Percentiles rank a stretch among this genome's conserved stretches.
Conservation (phyloP, 148 eudicot species). For the Salicornia ramosissima region DNA sequence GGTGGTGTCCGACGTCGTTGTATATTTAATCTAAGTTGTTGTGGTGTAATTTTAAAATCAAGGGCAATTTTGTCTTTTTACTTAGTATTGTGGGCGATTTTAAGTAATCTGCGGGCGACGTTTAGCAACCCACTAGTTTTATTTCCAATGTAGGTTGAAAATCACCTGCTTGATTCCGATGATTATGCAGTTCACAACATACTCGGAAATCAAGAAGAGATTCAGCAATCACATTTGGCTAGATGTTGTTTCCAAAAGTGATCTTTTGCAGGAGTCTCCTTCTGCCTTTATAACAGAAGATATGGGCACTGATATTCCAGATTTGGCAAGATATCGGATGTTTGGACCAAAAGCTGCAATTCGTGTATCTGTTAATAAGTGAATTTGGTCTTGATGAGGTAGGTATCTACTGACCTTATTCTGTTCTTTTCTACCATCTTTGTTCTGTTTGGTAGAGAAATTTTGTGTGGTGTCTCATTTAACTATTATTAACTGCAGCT, state of each 20-base stretch:
- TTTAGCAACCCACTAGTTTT: no score
- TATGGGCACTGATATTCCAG: constrained; percentile 36
- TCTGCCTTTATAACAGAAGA: constrained; percentile 56
- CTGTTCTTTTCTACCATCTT: neutral
- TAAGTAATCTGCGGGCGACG: no score
- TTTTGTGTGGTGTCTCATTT: neutral
- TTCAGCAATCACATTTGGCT: constrained; percentile 85
- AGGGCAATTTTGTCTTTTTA: no score
- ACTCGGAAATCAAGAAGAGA: constrained; percentile 66
- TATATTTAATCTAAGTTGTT: no score
- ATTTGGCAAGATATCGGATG: constrained; percentile 62
- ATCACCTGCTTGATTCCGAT: neutral
- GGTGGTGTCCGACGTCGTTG: no score
- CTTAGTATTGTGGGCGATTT: no score
- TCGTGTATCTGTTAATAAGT: constrained; percentile 69
- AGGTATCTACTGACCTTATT: constrained; percentile 13
- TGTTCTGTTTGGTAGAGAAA: neutral
- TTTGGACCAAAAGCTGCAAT: constrained; percentile 79
- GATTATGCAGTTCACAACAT: constrained; percentile 69
- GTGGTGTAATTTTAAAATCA: no score
- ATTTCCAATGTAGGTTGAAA: neutral
- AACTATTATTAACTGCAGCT: constrained; percentile 46
- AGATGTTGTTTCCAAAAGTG: constrained; percentile 91
- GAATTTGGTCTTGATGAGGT: constrained; percentile 77
- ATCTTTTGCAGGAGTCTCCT: constrained; percentile 58